phyloP scores from a whole-genome alignment of 2,329 filamentous ascomycete species.

The Ophiostoma sp. region DNA sequence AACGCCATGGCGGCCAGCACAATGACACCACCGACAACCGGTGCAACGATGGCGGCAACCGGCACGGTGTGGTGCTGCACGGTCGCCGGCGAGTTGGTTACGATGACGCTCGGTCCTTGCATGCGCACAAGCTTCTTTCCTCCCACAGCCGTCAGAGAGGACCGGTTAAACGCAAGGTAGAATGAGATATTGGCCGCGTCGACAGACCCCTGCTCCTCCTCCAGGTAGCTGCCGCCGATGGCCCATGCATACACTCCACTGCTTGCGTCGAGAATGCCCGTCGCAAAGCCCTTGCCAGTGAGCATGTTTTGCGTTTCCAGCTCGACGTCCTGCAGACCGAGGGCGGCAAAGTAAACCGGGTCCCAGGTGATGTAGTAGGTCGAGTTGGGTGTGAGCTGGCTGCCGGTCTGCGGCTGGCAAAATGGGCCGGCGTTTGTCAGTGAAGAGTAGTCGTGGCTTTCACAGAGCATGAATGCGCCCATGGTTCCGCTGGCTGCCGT shows the following conservation, averaged over 20 bases:
- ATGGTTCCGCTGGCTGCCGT: neutral
- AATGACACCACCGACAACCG: neutral
- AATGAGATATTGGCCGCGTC: neutral
- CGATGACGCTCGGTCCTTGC: neutral
- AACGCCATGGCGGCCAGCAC: neutral
- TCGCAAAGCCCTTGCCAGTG: neutral
- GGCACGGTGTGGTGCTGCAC: neutral
- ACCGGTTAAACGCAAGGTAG: neutral
- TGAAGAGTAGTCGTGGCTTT: neutral
- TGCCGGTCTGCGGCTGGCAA: slow-evolving; percentile 34
- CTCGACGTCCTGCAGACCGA: neutral
- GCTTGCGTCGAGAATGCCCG: neutral
- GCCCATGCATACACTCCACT: neutral
- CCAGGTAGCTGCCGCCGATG: neutral
- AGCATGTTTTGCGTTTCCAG: neutral
- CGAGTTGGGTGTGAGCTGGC: slow-evolving; percentile 30
- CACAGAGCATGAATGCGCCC: neutral
- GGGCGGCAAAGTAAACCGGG: slow-evolving; percentile 29
- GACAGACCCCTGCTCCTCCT: neutral
- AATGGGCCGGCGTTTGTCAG: slow-evolving; percentile 30
- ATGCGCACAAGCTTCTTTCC: neutral
- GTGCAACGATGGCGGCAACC: neutral
- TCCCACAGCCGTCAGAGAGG: neutral
- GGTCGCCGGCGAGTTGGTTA: neutral
- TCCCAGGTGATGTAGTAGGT: slow-evolving; percentile 39